Percentiles rank a stretch among this genome's conserved stretches.
phyloP scores from a whole-genome alignment of 306 rosid species.

The Pueraria montana region DNA sequence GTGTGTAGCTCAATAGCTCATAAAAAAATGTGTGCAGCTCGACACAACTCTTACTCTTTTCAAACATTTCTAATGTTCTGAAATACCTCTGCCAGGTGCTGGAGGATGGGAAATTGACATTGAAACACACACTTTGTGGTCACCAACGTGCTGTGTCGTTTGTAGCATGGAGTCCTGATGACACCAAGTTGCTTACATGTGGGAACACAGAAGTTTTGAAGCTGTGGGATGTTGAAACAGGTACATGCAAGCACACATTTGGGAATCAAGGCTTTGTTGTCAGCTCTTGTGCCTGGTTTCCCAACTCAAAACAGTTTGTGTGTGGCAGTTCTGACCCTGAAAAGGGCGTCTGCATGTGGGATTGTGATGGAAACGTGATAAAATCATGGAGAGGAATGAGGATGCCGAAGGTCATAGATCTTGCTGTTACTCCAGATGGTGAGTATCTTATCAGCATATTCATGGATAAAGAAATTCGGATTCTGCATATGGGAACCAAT shows the following conservation, averaged over 20 bases:
- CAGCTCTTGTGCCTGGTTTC: slow-evolving; percentile 99
- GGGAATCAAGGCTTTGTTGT: slow-evolving; percentile 80
- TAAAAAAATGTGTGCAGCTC: background rate
- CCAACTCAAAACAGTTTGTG: slow-evolving; percentile 80
- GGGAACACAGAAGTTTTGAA: slow-evolving; percentile 91
- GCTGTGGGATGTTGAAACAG: slow-evolving; percentile 95
- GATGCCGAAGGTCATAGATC: slow-evolving; percentile 90
- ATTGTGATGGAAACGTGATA: slow-evolving; percentile 84
- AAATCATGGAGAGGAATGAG: slow-evolving; percentile 88
- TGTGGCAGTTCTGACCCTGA: slow-evolving; percentile 91
- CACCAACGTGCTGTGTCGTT: slow-evolving; percentile 80
- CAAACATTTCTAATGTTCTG: background rate
- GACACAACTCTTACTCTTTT: background rate
- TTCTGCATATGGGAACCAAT: slow-evolving; percentile 70
- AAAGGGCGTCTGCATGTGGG: slow-evolving; percentile 93
- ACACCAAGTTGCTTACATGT: slow-evolving; percentile 86
- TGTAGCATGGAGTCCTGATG: slow-evolving; percentile 99
- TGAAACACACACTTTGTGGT: slow-evolving; percentile 72
- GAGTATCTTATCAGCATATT: slow-evolving; percentile 83
- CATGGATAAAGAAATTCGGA: slow-evolving; percentile 77
- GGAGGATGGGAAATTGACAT: slow-evolving; percentile 72
- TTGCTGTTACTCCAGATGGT: slow-evolving; percentile 88
- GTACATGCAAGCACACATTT: slow-evolving; percentile 90
- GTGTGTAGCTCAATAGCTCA: background rate
- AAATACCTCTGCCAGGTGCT: slow-evolving; percentile 66